phyloP scores from a whole-genome alignment of 768 basidiomycete species.

The Tylopilus vinaceipallidus region DNA sequence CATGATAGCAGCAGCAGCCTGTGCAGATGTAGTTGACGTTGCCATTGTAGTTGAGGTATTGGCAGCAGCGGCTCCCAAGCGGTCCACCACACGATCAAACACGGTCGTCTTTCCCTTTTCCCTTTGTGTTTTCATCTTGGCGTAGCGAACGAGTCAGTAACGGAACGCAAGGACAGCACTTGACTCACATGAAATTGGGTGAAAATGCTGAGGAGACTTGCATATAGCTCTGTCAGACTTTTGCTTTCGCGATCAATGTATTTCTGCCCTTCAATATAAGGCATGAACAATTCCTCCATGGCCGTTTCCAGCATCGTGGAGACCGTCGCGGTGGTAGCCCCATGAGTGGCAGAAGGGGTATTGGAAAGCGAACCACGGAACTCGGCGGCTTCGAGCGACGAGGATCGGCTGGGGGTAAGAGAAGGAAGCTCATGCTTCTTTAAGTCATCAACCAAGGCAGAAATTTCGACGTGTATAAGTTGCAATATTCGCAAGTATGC shows the following conservation, averaged over 20 bases:
- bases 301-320: slow-evolving; percentile 90
- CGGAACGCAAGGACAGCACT: not conserved
- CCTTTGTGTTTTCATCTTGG: slow-evolving; percentile 58
- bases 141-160: slow-evolving; percentile 4
- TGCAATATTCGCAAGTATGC: slow-evolving; percentile 90
- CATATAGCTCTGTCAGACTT: slow-evolving; percentile 78
- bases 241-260: slow-evolving; percentile 92
- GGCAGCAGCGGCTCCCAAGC: slow-evolving; percentile 71
- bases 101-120: slow-evolving; percentile 62
- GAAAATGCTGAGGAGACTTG: slow-evolving; percentile 66
- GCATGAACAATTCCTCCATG: slow-evolving; percentile 94
- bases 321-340: slow-evolving; percentile 48
- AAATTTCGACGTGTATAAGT: slow-evolving; percentile 78
- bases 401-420: slow-evolving; percentile 52
- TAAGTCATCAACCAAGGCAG: slow-evolving; percentile 82
- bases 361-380: slow-evolving; percentile 55
- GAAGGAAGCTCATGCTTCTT: slow-evolving; percentile 86
- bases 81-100: slow-evolving; percentile 91
- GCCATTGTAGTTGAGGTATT: slow-evolving; percentile 60
- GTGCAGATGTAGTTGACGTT: slow-evolving; percentile 67
- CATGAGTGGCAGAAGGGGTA: slow-evolving; percentile 38
- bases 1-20: slow-evolving; percentile 86
- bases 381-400: slow-evolving; percentile 59
- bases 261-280: slow-evolving; percentile 86
- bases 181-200: slow-evolving; percentile 80